Conservation (phyloP, 352 stramenopile species). For the Thalassiosira livingstoniorum region DNA sequence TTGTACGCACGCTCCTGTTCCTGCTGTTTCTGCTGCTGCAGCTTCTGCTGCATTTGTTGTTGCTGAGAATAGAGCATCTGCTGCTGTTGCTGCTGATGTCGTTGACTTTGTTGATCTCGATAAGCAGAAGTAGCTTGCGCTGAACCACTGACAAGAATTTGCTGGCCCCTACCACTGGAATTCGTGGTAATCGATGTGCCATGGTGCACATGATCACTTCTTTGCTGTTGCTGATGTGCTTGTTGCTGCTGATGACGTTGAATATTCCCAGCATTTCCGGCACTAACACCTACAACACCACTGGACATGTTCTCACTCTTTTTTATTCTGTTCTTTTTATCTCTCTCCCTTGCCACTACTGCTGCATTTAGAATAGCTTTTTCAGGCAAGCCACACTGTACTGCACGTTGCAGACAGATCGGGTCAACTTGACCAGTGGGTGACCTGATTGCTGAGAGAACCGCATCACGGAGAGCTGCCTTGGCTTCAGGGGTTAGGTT, state of each 20-base stretch:
- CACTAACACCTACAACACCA: not conserved
- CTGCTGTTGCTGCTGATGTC: constrained; percentile 25
- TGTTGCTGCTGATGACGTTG: constrained; percentile 32
- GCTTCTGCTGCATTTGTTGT: constrained; percentile 18
- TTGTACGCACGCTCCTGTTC: constrained; percentile 2
- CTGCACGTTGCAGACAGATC: constrained; percentile 68
- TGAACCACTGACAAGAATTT: too few relatives aligned
- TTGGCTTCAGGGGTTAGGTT: constrained; percentile 76
- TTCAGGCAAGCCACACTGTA: constrained; percentile 72
- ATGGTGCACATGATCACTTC: constrained; percentile 7
- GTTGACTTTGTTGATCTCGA: constrained; percentile 31
- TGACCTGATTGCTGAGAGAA: constrained; percentile 79
- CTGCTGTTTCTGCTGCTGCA: constrained; percentile 16
- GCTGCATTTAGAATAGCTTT: constrained; percentile 84
- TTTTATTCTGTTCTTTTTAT: constrained; percentile 65
- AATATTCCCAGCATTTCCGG: not conserved
- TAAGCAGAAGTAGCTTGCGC: too few relatives aligned
- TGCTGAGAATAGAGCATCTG: constrained; percentile 40
- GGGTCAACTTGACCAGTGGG: constrained; percentile 72
- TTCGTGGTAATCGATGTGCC: constrained; percentile 1
- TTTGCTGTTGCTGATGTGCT: constrained; percentile 19
- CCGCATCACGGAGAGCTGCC: constrained; percentile 74
- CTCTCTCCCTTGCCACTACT: constrained; percentile 69
- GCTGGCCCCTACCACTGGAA: too few relatives aligned
- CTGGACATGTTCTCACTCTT: constrained; percentile 26